Evolutionary conservation across 2,329 filamentous ascomycete species (phyloP).

Genomic region (Colletotrichum cuscutae): DNA sequence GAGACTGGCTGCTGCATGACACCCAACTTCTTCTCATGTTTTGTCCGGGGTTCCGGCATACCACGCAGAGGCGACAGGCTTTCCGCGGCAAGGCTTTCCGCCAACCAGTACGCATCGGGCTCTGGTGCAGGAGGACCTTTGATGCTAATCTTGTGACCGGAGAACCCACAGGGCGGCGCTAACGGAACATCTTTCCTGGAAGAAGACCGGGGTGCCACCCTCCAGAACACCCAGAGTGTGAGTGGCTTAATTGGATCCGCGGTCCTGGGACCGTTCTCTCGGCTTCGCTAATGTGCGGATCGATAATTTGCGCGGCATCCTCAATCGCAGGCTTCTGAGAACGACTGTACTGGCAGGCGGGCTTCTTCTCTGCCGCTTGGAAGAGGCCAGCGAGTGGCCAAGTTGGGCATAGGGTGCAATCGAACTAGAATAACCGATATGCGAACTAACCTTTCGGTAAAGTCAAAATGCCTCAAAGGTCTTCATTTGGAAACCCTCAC

Average conservation of each 20-base stretch:
- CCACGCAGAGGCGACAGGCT: neutral
- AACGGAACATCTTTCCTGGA: constrained; percentile 26
- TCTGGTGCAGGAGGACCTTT: neutral
- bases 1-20: neutral
- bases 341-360: too few relatives aligned
- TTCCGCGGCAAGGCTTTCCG: constrained; percentile 16
- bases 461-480: neutral
- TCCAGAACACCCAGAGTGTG: constrained; percentile 13
- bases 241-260: constrained; percentile 22
- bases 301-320: neutral
- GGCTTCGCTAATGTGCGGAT: neutral
- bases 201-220: constrained; percentile 18
- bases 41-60: neutral
- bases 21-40: neutral
- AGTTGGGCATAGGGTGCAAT: neutral
- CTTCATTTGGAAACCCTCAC: neutral
- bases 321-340: neutral
- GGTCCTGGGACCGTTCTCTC: neutral
- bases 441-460: too few relatives aligned
- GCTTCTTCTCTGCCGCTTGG: neutral
- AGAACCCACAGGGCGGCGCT: neutral
- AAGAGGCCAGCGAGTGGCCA: neutral
- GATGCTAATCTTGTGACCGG: neutral
- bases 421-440: neutral
- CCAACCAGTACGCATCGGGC: neutral